Evolutionary conservation across 139 green algal genomes (phyloP).

Genomic region (Chlorella vulgaris): DNA sequence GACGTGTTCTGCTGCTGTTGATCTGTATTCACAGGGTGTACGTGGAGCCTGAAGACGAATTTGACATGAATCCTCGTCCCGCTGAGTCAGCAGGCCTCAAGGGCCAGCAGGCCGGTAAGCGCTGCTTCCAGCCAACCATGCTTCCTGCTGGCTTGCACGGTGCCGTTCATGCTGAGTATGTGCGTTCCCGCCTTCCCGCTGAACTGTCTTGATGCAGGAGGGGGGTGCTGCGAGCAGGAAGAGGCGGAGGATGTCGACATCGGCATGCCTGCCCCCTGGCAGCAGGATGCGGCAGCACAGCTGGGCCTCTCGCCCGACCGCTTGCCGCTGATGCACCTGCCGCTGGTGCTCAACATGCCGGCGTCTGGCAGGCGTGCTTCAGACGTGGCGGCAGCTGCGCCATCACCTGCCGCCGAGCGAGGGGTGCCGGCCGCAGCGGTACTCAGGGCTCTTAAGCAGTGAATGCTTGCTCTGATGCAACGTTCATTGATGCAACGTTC

Average conservation of each 20-base stretch:
- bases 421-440: not conserved
- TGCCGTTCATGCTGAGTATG: too few species aligned
- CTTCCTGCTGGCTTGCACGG: too few species aligned
- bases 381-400: not conserved
- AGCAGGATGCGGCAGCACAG: not conserved
- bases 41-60: conserved; percentile 93
- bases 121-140: too few species aligned
- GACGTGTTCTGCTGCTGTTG: not conserved
- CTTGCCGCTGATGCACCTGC: conserved; percentile 10
- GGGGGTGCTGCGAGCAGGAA: too few species aligned
- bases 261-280: not conserved
- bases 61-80: conserved; percentile 75
- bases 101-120: too few species aligned
- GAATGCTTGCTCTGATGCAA: too few species aligned
- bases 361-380: not conserved
- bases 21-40: conserved; percentile 68
- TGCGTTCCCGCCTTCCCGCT: too few species aligned
- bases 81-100: not conserved
- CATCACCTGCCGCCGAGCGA: not conserved
- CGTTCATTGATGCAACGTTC: too few species aligned
- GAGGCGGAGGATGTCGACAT: conserved; percentile 40
- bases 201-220: too few species aligned
- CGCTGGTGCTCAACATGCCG: not conserved
- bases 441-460: too few species aligned
- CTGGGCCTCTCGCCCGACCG: not conserved